Conservation (phyloP, 441 rosid genomes). For the Daphne laureola region DNA sequence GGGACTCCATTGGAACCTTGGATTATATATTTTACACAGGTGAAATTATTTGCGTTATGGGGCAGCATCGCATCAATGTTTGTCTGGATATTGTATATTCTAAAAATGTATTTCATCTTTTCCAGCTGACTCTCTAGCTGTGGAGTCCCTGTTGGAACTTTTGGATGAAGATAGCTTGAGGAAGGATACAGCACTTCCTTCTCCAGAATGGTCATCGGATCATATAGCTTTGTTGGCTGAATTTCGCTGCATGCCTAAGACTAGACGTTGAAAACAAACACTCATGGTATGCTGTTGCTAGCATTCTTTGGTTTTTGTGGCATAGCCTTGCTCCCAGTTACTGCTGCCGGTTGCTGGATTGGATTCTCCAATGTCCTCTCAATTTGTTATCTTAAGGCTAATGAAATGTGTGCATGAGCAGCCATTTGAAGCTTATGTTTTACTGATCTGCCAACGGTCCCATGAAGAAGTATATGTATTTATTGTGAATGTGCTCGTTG, state of each 20-base stretch:
- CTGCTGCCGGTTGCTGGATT: too few relatives aligned
- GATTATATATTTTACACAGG: conserved; percentile 94
- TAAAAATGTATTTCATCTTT: conserved; percentile 3
- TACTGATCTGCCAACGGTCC: not conserved
- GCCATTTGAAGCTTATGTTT: not conserved
- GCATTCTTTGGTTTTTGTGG: too few relatives aligned
- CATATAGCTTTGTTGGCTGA: conserved; percentile 83
- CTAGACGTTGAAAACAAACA: conserved; percentile 47
- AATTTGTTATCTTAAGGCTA: too few relatives aligned
- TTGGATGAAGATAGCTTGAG: conserved; percentile 89
- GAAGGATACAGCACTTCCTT: conserved; percentile 92
- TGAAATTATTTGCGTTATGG: conserved; percentile 17
- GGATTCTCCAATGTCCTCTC: too few relatives aligned
- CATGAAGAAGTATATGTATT: not conserved
- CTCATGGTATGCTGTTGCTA: conserved; percentile 7
- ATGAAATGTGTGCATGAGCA: too few relatives aligned
- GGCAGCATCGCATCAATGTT: conserved; percentile 6
- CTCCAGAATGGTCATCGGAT: conserved; percentile 95
- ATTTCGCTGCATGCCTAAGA: conserved; percentile 76
- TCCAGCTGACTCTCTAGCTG: conserved; percentile 73
- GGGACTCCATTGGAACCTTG: conserved; percentile 80
- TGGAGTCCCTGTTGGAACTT: conserved; percentile 80
- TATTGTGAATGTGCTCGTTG: not conserved
- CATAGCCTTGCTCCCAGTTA: too few relatives aligned
- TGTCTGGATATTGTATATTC: not conserved